These are phyloP conservation scores for Lactifluus echinatus DNA, from an alignment of 768 basidiomycete species.

Conservation along the genomic window DNA sequence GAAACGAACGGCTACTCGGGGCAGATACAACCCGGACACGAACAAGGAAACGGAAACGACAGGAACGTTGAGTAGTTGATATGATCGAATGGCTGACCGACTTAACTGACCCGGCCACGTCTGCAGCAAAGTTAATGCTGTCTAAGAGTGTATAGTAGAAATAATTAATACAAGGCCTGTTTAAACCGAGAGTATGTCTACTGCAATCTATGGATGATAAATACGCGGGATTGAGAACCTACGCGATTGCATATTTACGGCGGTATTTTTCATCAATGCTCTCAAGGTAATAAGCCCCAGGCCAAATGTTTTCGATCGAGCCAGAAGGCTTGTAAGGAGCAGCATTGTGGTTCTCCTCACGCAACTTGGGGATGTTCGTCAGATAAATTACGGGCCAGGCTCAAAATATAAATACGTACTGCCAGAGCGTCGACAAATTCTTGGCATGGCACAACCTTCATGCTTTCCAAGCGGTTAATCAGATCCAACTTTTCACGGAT, in stretches of 20 bases:
- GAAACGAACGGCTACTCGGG: neutral
- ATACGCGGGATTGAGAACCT: neutral
- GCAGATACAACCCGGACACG: neutral
- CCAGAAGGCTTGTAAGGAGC: slow-evolving; percentile 79
- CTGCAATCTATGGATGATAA: neutral
- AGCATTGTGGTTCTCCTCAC: slow-evolving; percentile 95
- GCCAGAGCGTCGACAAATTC: slow-evolving; percentile 81
- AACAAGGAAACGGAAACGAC: no score
- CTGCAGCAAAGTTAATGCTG: neutral
- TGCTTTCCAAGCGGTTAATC: slow-evolving; percentile 61
- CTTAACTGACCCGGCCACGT: neutral
- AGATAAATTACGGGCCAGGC: neutral
- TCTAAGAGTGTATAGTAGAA: slow-evolving; percentile 6
- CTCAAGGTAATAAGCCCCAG: slow-evolving; percentile 88
- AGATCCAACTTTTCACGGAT: slow-evolving; percentile 81
- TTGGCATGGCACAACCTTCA: slow-evolving; percentile 88
- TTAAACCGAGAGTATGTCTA: neutral
- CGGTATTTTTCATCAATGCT: slow-evolving; percentile 86
- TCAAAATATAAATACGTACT: slow-evolving; percentile 31
- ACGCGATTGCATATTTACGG: slow-evolving; percentile 56
- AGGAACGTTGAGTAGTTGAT: no score
- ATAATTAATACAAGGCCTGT: slow-evolving; percentile 10
- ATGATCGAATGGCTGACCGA: no score
- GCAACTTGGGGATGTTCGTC: slow-evolving; percentile 40
- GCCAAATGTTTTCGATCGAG: slow-evolving; percentile 86